phyloP scores from a whole-genome alignment of 176 grass and related monocot species.

The Oryza australiensis region DNA sequence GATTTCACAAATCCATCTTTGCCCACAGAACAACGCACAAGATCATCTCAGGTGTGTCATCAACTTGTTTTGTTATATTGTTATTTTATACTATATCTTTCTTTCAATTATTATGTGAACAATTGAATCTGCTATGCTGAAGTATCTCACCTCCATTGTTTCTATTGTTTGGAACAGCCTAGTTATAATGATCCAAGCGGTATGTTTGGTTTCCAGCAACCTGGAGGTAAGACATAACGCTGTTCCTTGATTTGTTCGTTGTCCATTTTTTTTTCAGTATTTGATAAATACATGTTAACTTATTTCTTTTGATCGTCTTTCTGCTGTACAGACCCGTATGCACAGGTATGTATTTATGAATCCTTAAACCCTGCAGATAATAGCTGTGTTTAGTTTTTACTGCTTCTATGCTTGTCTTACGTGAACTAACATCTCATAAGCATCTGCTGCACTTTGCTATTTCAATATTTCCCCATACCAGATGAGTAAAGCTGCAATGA shows the following conservation, averaged over 20 bases:
- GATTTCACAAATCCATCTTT: slow-evolving; percentile 97
- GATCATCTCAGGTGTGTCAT: slow-evolving; percentile 56
- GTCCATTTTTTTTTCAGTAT: not conserved
- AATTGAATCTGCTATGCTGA: not conserved
- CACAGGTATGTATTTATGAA: slow-evolving; percentile 65
- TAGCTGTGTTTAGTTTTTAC: slow-evolving; percentile 9
- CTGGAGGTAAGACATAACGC: slow-evolving; percentile 45
- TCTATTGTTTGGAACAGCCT: slow-evolving; percentile 45
- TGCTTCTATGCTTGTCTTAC: not conserved
- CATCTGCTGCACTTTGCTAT: slow-evolving; percentile 7
- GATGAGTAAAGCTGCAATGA: slow-evolving; percentile 76
- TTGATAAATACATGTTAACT: not conserved
- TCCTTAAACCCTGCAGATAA: not conserved
- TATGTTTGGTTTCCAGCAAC: slow-evolving; percentile 65
- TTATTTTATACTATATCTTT: not conserved
- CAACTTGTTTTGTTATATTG: not conserved
- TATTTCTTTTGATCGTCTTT: not conserved
- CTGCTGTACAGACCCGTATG: slow-evolving; percentile 61
- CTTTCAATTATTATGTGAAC: not conserved
- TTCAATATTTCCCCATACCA: slow-evolving; percentile 30
- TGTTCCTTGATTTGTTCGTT: slow-evolving; percentile 13
- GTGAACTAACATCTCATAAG: slow-evolving; percentile 12
- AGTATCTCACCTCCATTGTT: not conserved
- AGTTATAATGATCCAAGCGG: slow-evolving; percentile 73
- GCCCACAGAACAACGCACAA: slow-evolving; percentile 81